Evolutionary conservation across 2,329 filamentous ascomycete genomes (phyloP).

Genomic region (Curvularia lunata): DNA sequence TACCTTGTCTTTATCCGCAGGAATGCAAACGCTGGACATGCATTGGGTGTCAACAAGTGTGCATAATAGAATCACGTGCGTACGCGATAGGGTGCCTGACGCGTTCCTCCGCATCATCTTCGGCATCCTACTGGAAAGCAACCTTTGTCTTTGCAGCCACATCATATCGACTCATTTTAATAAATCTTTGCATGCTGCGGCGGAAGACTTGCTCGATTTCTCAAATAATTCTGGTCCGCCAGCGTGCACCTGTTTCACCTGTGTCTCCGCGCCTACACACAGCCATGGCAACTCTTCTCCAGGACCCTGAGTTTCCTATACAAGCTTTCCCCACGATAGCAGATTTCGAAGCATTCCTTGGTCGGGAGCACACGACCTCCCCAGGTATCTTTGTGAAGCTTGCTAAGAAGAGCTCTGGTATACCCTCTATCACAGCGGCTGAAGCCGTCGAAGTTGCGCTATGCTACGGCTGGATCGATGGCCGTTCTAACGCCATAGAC

Average conservation of each 20-base stretch:
- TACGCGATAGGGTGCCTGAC: neutral
- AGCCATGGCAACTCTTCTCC: constrained; percentile 13
- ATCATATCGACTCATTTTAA: too few species aligned
- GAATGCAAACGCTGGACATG: neutral
- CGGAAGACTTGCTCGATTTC: neutral
- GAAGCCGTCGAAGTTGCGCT: constrained; percentile 64
- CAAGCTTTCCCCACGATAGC: constrained; percentile 16
- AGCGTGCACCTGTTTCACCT: neutral
- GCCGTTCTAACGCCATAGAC: constrained; percentile 58
- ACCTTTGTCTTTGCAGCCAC: neutral
- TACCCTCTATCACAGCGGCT: constrained; percentile 54
- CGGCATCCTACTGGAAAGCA: neutral
- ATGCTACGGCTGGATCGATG: constrained; percentile 70
- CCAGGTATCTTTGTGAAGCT: constrained; percentile 58
- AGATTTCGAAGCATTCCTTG: constrained; percentile 38
- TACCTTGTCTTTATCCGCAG: neutral
- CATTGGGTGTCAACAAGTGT: neutral
- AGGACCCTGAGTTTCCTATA: constrained; percentile 12
- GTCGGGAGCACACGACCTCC: constrained; percentile 42
- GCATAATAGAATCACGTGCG: neutral
- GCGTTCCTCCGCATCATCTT: neutral
- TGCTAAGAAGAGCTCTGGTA: constrained; percentile 55
- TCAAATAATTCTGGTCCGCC: neutral
- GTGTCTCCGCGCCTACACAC: neutral
- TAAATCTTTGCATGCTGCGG: neutral